A percentile compares a stretch with the other conserved stretches of the same genome.
phyloP scores from a whole-genome alignment of 306 rosid genomes.

The Inga oerstediana region DNA sequence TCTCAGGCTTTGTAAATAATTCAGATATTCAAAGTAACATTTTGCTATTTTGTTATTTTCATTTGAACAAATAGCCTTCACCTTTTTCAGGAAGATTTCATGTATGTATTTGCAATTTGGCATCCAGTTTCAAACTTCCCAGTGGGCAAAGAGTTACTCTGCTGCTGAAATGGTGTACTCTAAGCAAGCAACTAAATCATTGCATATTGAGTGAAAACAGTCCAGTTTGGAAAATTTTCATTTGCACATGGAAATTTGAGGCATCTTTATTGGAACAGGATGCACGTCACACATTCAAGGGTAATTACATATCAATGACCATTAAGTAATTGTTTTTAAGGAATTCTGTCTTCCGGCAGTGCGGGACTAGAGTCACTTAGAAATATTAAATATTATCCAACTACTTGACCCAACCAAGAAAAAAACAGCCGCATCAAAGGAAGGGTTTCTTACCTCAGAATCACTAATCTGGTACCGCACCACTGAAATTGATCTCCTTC shows the following conservation, averaged over 20 bases:
- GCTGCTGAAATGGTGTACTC: background rate
- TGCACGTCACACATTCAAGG: background rate
- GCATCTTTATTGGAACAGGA: background rate
- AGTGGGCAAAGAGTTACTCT: background rate
- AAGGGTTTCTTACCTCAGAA: slow-evolving; percentile 66
- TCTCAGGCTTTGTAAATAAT: background rate
- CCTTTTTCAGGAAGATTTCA: background rate
- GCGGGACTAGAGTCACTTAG: background rate
- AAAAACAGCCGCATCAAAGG: background rate
- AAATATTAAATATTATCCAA: background rate
- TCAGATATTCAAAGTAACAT: background rate
- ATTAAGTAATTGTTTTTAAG: background rate
- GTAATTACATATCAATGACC: background rate
- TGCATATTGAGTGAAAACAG: background rate
- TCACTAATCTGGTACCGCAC: slow-evolving; percentile 83
- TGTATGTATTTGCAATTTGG: background rate
- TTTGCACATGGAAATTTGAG: slow-evolving; percentile 9
- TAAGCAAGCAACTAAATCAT: background rate
- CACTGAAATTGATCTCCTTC: slow-evolving; percentile 82
- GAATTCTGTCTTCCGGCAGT: background rate
- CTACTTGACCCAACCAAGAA: background rate
- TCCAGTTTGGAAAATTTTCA: background rate
- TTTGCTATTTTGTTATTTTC: background rate
- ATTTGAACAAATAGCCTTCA: background rate
- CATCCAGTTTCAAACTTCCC: background rate